phyloP scores from a whole-genome alignment of 352 stramenopile genomes.

The Pythium biforme region DNA sequence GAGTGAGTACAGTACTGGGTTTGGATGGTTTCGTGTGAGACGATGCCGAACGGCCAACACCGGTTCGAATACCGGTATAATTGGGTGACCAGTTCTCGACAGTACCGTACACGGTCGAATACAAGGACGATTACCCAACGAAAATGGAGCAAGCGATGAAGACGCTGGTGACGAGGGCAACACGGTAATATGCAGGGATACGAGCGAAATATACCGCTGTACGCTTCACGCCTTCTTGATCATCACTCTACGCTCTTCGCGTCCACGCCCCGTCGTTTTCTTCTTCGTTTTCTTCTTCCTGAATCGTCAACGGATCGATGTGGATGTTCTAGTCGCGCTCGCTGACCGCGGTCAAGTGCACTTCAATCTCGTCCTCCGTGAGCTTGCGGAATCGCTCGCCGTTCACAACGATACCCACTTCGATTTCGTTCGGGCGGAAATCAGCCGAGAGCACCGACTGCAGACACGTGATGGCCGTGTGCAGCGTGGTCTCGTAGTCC shows the following conservation, averaged over 20 bases:
- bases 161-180: too few species aligned
- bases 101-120: too few species aligned
- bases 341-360: constrained; percentile 97
- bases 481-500: constrained; percentile 92
- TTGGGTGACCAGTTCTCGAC: too few species aligned
- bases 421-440: constrained; percentile 97
- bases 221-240: too few species aligned
- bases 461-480: constrained; percentile 97
- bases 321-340: constrained; percentile 81
- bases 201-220: too few species aligned
- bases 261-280: background rate
- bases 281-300: background rate
- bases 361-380: constrained; percentile 96
- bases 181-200: too few species aligned
- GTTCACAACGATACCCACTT: constrained; percentile 72
- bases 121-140: too few species aligned
- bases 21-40: too few species aligned
- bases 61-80: too few species aligned
- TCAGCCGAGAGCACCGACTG: constrained; percentile 97
- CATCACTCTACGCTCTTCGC: background rate
- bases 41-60: too few species aligned
- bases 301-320: background rate
- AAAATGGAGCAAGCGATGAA: too few species aligned
- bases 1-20: too few species aligned
- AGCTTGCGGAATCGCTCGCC: constrained; percentile 90